Conservation (phyloP, 768 basidiomycete genomes). For the Crucibulum laeve region DNA sequence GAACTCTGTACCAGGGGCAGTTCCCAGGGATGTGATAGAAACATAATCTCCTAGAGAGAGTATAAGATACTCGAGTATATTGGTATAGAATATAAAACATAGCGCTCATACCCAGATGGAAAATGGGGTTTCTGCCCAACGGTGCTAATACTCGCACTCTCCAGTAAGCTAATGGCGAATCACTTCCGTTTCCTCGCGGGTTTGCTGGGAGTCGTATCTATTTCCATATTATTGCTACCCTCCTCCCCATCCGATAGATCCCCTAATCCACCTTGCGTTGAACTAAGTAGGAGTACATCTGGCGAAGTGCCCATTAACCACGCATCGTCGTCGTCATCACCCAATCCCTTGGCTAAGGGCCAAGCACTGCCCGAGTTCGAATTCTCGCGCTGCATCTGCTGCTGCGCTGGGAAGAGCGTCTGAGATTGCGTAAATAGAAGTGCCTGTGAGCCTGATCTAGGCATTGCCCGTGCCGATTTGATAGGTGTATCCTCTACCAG, state of each 20-base stretch:
- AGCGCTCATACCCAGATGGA: too few species aligned
- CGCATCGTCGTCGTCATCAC: constrained; percentile 31
- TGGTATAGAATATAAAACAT: too few species aligned
- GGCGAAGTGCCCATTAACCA: constrained; percentile 41
- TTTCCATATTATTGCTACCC: neutral
- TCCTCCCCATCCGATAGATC: neutral
- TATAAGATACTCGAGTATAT: too few species aligned
- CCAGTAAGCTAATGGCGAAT: too few species aligned
- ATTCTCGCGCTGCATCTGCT: constrained; percentile 1
- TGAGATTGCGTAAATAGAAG: too few species aligned
- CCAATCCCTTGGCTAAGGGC: constrained; percentile 8
- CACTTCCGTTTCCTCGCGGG: constrained; percentile 10
- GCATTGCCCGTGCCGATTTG: constrained; percentile 16
- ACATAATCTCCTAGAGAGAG: too few species aligned
- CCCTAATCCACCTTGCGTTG: constrained; percentile 6
- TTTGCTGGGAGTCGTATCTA: constrained; percentile 16
- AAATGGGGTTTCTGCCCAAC: too few species aligned
- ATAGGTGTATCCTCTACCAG: constrained; percentile 57
- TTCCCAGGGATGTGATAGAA: too few species aligned
- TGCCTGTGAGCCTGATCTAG: constrained; percentile 8
- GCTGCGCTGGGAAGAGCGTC: constrained; percentile 6
- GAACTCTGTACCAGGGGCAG: too few species aligned
- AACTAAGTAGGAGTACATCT: constrained; percentile 29
- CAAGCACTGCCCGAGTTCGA: constrained; percentile 5
- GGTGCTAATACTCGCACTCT: too few species aligned